Evolutionary conservation across 2,329 filamentous ascomycete species (phyloP).

Genomic region (Aspergillus unguis): DNA sequence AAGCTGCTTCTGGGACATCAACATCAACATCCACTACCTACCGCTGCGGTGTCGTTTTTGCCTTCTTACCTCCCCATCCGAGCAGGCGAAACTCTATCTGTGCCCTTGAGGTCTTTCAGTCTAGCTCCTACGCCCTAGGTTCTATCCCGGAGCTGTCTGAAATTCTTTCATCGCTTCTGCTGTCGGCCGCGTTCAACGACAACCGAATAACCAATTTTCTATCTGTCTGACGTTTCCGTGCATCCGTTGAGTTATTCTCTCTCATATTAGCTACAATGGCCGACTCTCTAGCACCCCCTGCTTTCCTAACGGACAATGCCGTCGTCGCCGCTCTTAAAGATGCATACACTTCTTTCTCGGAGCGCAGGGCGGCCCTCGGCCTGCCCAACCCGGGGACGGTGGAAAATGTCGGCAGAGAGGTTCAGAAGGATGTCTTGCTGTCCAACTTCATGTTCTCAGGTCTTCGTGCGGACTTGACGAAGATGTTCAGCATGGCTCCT

Average conservation of each 20-base stretch:
- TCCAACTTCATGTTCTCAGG: conserved; percentile 97
- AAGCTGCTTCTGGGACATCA: conserved; percentile 11
- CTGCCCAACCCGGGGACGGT: conserved; percentile 89
- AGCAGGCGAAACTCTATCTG: conserved; percentile 25
- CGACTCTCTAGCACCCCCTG: conserved; percentile 50
- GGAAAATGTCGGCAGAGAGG: conserved; percentile 84
- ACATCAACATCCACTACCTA: conserved; percentile 8
- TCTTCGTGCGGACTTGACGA: conserved; percentile 92
- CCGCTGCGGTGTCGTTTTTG: conserved; percentile 13
- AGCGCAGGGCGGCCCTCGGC: conserved; percentile 81
- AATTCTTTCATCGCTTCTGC: conserved; percentile 24
- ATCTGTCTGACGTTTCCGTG: conserved; percentile 1
- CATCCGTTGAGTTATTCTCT: conserved; percentile 14
- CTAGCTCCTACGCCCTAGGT: conserved; percentile 21
- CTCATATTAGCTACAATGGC: conserved; percentile 35
- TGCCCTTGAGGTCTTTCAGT: conserved; percentile 3
- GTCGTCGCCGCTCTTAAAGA: conserved; percentile 67
- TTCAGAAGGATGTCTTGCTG: conserved; percentile 92
- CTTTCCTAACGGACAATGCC: conserved; percentile 71
- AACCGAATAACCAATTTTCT: conserved; percentile 23
- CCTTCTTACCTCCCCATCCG: conserved; percentile 10
- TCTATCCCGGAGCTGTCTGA: conserved; percentile 29
- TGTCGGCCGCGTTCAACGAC: conserved; percentile 23
- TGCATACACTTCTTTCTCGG: conserved; percentile 75
- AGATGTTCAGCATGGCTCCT: conserved; percentile 88